phyloP scores from a whole-genome alignment of 345 rosid genomes.

The Dovyalis caffra region DNA sequence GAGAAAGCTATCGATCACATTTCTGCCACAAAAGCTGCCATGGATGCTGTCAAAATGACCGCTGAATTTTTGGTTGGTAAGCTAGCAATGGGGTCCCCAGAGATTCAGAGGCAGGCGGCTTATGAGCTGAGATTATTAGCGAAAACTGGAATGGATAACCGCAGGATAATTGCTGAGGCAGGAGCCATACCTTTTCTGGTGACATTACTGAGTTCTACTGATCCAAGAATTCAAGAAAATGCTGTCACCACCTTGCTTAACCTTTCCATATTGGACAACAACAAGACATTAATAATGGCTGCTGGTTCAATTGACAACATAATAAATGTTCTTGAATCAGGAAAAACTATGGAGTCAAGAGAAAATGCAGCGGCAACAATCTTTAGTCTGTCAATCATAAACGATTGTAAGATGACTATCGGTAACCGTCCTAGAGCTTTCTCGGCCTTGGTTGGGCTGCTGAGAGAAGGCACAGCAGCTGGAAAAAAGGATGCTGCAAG shows the following conservation, averaged over 20 bases:
- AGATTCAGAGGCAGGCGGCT: constrained; percentile 65
- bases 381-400: constrained; percentile 59
- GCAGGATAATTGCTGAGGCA: constrained; percentile 58
- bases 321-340: constrained; percentile 48
- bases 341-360: constrained; percentile 62
- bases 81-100: constrained; percentile 60
- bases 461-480: constrained; percentile 52
- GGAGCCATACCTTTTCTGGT: constrained; percentile 72
- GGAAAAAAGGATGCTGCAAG: constrained; percentile 66
- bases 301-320: constrained; percentile 66
- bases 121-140: constrained; percentile 66
- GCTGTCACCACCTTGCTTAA: constrained; percentile 67
- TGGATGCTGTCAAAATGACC: constrained; percentile 57
- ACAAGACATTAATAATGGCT: constrained; percentile 60
- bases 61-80: constrained; percentile 75
- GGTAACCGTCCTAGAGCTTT: constrained; percentile 50
- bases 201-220: constrained; percentile 43
- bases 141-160: constrained; percentile 61
- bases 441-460: constrained; percentile 45
- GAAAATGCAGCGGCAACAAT: constrained; percentile 75
- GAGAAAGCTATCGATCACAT: constrained; percentile 48
- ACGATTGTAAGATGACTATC: constrained; percentile 48
- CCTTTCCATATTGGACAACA: constrained; percentile 59
- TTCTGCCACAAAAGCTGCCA: constrained; percentile 48
- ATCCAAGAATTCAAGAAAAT: constrained; percentile 62